Percentiles rank a stretch among this genome's conserved stretches.
phyloP scores from a whole-genome alignment of 768 basidiomycete genomes.

The Ephemerocybe angulata region DNA sequence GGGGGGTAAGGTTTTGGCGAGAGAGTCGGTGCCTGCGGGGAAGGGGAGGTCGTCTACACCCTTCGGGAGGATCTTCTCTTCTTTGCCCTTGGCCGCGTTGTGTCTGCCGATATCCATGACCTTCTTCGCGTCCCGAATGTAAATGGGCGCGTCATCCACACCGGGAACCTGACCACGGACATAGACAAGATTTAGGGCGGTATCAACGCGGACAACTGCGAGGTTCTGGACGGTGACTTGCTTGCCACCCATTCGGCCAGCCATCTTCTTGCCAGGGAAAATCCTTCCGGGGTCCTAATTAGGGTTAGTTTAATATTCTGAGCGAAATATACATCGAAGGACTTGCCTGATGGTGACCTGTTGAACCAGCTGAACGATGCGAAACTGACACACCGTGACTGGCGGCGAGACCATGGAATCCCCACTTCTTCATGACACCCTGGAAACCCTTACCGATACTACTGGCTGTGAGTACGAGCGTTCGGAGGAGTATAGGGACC shows the following conservation, averaged over 20 bases:
- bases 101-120: conserved; percentile 61
- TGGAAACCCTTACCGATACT: conserved; percentile 98
- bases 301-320: conserved; percentile 6
- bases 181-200: conserved; percentile 80
- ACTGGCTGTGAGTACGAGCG: not conserved
- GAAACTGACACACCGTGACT: conserved; percentile 96
- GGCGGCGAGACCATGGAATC: conserved; percentile 85
- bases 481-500: not conserved
- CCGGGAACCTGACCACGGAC: conserved; percentile 92
- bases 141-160: conserved; percentile 80
- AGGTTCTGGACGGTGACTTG: conserved; percentile 86
- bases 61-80: conserved; percentile 76
- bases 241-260: conserved; percentile 85
- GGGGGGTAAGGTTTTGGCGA: conserved; percentile 62
- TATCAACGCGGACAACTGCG: conserved; percentile 84
- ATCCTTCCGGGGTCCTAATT: conserved; percentile 90
- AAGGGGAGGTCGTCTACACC: conserved; percentile 85
- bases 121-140: conserved; percentile 88
- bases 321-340: not conserved
- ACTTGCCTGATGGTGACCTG: conserved; percentile 89
- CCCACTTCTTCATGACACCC: conserved; percentile 95
- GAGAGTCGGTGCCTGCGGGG: conserved; percentile 81
- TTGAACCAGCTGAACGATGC: conserved; percentile 90
- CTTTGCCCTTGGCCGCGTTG: conserved; percentile 66
- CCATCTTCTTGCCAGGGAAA: conserved; percentile 98